Evolutionary conservation across 164 flowering plant genomes (phyloP).

Genomic region (Vitis vinifera): ASM3070453v1 NC_081816.1:23837501-23838000

Average conservation of each 20-base stretch:
- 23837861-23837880: conserved; percentile 80
- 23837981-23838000: too few species aligned
- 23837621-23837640: conserved; percentile 89
- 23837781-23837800: too few species aligned
- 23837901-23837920: conserved; percentile 84
- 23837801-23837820: not conserved
- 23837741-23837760: too few species aligned
- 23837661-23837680: conserved; percentile 43
- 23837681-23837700: not conserved
- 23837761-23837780: too few species aligned
- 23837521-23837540: conserved; percentile 39
- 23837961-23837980: too few species aligned
- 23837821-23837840: conserved; percentile 54
- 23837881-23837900: conserved; percentile 84
- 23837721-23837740: too few species aligned
- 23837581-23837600: conserved; percentile 67
- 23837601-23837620: conserved; percentile 76
- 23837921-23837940: conserved; percentile 80
- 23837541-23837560: conserved; percentile 99
- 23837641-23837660: conserved; percentile 94
- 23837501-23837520: conserved; percentile 1
- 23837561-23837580: conserved; percentile 94
- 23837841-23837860: conserved; percentile 94
- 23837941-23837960: too few species aligned
- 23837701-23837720: too few species aligned